phyloP scores from a whole-genome alignment of 2,329 filamentous ascomycete species.

The Fusarium aywerte region DNA sequence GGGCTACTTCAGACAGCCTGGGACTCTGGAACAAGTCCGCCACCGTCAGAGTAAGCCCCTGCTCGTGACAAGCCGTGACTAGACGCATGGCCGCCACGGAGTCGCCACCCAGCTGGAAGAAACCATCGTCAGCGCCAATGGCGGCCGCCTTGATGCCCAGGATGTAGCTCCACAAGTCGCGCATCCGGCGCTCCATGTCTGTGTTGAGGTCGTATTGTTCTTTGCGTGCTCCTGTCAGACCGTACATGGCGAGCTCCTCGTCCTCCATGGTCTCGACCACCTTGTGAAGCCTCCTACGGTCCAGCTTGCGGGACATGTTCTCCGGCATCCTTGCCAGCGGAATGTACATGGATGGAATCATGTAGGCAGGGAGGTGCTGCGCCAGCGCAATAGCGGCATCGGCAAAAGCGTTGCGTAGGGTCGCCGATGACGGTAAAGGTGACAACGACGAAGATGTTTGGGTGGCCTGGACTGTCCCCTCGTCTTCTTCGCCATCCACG shows the following conservation, averaged over 20 bases:
- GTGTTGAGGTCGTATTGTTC: conserved; percentile 12
- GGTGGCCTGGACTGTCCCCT: conserved; percentile 5
- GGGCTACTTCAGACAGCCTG: conserved; percentile 10
- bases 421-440: conserved; percentile 7
- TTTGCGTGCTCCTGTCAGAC: conserved; percentile 9
- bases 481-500: conserved; percentile 7
- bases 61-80: conserved; percentile 45
- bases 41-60: conserved; percentile 6
- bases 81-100: conserved; percentile 62
- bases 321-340: conserved; percentile 9
- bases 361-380: conserved; percentile 9
- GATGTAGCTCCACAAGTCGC: conserved; percentile 51
- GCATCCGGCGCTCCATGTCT: conserved; percentile 3
- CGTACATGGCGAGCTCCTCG: conserved; percentile 7
- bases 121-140: conserved; percentile 57
- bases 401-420: conserved; percentile 6
- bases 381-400: conserved; percentile 6
- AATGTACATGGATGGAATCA: conserved; percentile 11
- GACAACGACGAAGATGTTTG: conserved; percentile 7
- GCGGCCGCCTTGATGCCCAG: conserved; percentile 48
- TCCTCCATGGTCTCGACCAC: conserved; percentile 10
- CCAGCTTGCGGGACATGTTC: conserved; percentile 8
- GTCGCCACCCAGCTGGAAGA: conserved; percentile 62
- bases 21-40: conserved; percentile 11
- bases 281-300: conserved; percentile 10